These are phyloP conservation scores for Geranomyces variabilis DNA, from an alignment of 192 early-diverging fungal species.

Conservation along the genomic window DNA sequence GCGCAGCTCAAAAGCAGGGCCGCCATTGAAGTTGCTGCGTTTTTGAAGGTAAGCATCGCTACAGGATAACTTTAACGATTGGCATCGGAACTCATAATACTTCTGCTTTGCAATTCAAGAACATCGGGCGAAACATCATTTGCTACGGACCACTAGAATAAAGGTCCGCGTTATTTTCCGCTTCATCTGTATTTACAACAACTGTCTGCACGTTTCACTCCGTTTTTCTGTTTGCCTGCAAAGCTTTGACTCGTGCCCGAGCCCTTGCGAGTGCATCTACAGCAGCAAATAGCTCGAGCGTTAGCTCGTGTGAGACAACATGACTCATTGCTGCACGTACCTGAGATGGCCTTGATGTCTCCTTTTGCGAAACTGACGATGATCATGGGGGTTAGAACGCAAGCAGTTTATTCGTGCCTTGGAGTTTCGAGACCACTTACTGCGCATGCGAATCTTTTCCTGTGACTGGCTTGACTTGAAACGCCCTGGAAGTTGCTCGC, in stretches of 20 bases:
- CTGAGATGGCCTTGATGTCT: conserved; percentile 22
- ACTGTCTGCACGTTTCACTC: too few relatives aligned
- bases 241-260: conserved; percentile 27
- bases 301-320: too few relatives aligned
- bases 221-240: conserved; percentile 14
- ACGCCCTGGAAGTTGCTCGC: not conserved
- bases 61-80: not conserved
- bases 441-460: not conserved
- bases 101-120: not conserved
- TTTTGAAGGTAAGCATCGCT: conserved; percentile 27
- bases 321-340: not conserved
- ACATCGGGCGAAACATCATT: not conserved
- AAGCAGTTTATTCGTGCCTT: not conserved
- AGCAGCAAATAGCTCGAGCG: not conserved
- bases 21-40: conserved; percentile 34
- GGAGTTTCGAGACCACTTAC: not conserved
- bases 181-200: too few relatives aligned
- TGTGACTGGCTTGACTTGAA: not conserved
- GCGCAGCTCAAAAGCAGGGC: conserved; percentile 35
- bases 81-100: not conserved
- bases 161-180: not conserved
- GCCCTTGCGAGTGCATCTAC: conserved; percentile 32
- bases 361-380: conserved; percentile 9
- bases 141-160: not conserved
- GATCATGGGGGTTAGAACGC: not conserved